Evolutionary conservation across 139 green algal genomes (phyloP).

Genomic region (Chlorella sp.): DNA sequence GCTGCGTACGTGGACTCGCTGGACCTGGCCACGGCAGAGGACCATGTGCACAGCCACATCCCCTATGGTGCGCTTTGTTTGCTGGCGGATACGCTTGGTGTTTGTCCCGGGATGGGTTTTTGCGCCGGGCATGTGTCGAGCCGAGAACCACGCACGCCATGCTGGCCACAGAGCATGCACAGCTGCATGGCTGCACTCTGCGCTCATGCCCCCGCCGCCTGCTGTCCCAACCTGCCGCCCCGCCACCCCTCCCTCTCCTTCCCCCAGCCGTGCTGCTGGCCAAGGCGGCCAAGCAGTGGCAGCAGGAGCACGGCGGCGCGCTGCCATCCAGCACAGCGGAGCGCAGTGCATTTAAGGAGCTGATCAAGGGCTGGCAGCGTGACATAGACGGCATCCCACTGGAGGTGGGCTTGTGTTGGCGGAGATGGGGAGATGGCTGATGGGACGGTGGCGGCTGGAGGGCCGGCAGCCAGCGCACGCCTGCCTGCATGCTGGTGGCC

Average conservation of each 20-base stretch:
- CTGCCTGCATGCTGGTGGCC: too few relatives aligned
- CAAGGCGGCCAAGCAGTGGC: conserved; percentile 65
- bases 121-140: too few relatives aligned
- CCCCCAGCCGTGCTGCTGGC: conserved; percentile 72
- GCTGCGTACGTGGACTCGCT: conserved; percentile 55
- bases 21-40: conserved; percentile 79
- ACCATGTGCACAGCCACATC: conserved; percentile 82
- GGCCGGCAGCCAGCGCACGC: too few relatives aligned
- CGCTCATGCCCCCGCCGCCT: too few relatives aligned
- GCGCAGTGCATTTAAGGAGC: conserved; percentile 70
- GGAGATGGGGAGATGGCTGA: too few relatives aligned
- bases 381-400: conserved; percentile 62
- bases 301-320: conserved; percentile 43
- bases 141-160: too few relatives aligned
- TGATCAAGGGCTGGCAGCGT: conserved; percentile 66
- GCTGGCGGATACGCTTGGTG: too few relatives aligned
- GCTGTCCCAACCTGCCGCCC: background rate
- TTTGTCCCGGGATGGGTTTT: too few relatives aligned
- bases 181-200: too few relatives aligned
- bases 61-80: conserved; percentile 72
- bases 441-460: too few relatives aligned
- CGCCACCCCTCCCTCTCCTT: background rate
- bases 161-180: too few relatives aligned
- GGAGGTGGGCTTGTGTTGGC: conserved; percentile 44
- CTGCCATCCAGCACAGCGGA: conserved; percentile 67